Percentiles rank a stretch among this genome's conserved stretches.
Evolutionary conservation across 1,139 yeast species (phyloP).

Genomic region (Pichia norvegensis): DNA sequence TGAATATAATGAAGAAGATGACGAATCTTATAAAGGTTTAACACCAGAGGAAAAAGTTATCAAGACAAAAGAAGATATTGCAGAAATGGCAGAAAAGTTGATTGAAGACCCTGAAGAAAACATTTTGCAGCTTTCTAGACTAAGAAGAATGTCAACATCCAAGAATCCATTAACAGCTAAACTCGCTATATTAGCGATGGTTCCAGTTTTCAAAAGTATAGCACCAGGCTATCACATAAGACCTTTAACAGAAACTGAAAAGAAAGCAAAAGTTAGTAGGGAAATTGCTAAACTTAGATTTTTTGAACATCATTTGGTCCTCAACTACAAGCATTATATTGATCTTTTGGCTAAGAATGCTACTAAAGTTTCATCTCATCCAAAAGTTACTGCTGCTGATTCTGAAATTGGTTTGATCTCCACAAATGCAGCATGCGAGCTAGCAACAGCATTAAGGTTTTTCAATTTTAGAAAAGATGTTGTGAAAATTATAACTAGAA

Average conservation of each 20-base stretch:
- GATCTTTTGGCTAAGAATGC: constrained; percentile 43
- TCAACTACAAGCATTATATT: constrained; percentile 63
- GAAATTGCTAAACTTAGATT: constrained; percentile 70
- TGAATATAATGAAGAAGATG: constrained; percentile 28
- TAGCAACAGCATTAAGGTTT: constrained; percentile 59
- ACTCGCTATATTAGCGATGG: constrained; percentile 67
- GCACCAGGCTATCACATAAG: constrained; percentile 87
- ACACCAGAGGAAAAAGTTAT: constrained; percentile 53
- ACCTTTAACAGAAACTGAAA: constrained; percentile 73
- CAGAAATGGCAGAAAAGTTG: constrained; percentile 67
- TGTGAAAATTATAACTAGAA: constrained; percentile 55
- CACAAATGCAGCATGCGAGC: constrained; percentile 71
- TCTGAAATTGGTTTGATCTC: constrained; percentile 51
- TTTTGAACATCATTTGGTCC: constrained; percentile 71
- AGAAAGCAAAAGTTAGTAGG: constrained; percentile 70
- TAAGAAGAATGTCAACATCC: constrained; percentile 65
- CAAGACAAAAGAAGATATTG: constrained; percentile 73
- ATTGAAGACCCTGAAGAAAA: constrained; percentile 91
- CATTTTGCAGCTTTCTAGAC: constrained; percentile 53
- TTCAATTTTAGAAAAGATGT: constrained; percentile 77
- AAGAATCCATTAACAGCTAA: constrained; percentile 63
- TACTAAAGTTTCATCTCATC: constrained; percentile 35
- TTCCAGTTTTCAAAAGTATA: constrained; percentile 76
- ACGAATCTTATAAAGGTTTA: constrained; percentile 40
- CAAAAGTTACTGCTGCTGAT: constrained; percentile 33